A percentile compares a stretch with the other conserved stretches of the same genome.
phyloP scores from a whole-genome alignment of 2,329 filamentous ascomycete species.

The Talaromyces marneffei region DNA sequence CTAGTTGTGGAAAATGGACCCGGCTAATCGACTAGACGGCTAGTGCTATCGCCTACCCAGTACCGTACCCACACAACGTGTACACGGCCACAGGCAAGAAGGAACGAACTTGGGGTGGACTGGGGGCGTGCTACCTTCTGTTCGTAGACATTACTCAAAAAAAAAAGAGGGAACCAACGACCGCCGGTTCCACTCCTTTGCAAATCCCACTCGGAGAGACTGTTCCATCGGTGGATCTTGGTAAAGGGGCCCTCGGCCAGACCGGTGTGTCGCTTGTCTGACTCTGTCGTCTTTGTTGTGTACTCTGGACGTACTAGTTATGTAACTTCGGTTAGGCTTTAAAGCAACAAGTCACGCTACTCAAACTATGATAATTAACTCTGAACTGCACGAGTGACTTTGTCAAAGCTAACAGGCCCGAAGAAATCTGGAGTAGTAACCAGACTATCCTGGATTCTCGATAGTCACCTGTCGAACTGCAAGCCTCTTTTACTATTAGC shows the following conservation, averaged over 20 bases:
- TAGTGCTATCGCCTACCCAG: neutral
- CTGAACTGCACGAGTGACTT: neutral
- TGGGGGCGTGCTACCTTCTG: constrained; percentile 6
- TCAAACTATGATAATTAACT: neutral
- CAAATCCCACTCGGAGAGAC: neutral
- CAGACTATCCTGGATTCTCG: neutral
- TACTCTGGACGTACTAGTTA: neutral
- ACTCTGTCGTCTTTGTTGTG: neutral
- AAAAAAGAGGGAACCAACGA: too few species aligned
- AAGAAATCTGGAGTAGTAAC: neutral
- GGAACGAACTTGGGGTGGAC: neutral
- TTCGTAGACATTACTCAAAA: constrained; percentile 9
- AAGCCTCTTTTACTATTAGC: neutral
- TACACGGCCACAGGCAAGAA: neutral
- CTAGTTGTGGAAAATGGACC: neutral
- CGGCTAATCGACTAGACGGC: neutral
- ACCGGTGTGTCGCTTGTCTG: neutral
- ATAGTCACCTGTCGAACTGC: neutral
- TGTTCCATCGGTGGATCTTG: neutral
- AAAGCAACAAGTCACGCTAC: neutral
- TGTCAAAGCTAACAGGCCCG: neutral
- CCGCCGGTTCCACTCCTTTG: neutral
- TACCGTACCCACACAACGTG: too few species aligned
- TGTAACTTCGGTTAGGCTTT: constrained; percentile 1
- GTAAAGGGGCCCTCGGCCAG: neutral